phyloP scores from a whole-genome alignment of 164 flowering plant species.

The Vitis rupestris region DNA sequence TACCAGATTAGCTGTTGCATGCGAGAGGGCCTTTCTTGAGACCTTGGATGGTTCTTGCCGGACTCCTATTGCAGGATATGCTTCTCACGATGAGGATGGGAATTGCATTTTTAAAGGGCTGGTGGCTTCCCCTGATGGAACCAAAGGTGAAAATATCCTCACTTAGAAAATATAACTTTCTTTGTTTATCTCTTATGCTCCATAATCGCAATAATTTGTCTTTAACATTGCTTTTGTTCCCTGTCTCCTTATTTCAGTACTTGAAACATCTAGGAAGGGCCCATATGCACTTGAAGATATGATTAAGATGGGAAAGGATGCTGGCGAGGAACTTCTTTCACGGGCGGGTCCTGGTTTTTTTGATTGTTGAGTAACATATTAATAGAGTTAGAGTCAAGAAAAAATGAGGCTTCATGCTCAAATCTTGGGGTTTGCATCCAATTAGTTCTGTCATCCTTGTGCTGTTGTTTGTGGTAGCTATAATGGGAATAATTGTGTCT shows the following conservation, averaged over 20 bases:
- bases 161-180: background rate
- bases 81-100: constrained; percentile 64
- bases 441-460: too few relatives aligned
- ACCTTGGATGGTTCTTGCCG: constrained; percentile 95
- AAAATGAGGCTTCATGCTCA: too few relatives aligned
- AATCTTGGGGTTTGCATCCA: too few relatives aligned
- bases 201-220: background rate
- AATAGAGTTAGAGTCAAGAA: background rate
- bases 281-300: constrained; percentile 70
- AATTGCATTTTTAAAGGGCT: constrained; percentile 79
- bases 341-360: constrained; percentile 86
- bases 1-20: constrained; percentile 86
- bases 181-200: background rate
- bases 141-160: constrained; percentile 45
- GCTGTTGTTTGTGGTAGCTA: too few relatives aligned
- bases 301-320: constrained; percentile 88
- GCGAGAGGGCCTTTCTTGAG: constrained; percentile 90
- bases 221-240: background rate
- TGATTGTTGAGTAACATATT: constrained; percentile 24
- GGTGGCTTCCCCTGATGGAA: constrained; percentile 98
- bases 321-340: constrained; percentile 86
- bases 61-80: constrained; percentile 98
- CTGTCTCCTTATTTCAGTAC: constrained; percentile 45
- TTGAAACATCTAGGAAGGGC: constrained; percentile 87
- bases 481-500: too few relatives aligned